Percentiles rank a stretch among this genome's conserved stretches.
Evolutionary conservation across 352 stramenopile species (phyloP).

Genomic region (Phytophthora sansomeana): DNA sequence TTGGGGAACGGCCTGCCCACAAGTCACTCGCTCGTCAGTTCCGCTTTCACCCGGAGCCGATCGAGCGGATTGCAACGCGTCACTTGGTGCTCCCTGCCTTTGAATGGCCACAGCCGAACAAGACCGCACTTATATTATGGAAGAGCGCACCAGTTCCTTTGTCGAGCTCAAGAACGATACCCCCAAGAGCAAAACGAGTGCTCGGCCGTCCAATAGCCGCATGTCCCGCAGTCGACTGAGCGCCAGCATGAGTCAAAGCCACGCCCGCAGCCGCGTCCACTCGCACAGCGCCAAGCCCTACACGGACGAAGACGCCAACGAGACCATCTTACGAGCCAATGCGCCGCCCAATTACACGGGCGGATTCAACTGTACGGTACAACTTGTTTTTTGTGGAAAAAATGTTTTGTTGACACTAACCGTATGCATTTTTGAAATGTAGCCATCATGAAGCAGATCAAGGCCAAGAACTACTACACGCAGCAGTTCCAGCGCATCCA

Average conservation of each 20-base stretch:
- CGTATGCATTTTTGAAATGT: conserved; percentile 3
- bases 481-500: conserved; percentile 84
- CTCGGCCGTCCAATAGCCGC: conserved; percentile 12
- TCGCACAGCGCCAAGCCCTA: conserved; percentile 47
- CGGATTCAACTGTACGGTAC: conserved; percentile 53
- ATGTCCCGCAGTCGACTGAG: conserved; percentile 38
- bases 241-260: conserved; percentile 38
- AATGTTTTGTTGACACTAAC: background rate
- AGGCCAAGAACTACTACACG: conserved; percentile 81
- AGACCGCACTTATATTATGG: conserved; percentile 46
- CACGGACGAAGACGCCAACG: conserved; percentile 67
- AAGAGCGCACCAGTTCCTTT: conserved; percentile 64
- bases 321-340: conserved; percentile 74
- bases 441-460: conserved; percentile 86
- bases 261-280: conserved; percentile 32
- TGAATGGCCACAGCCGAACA: conserved; percentile 33
- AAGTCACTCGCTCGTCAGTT: conserved; percentile 19
- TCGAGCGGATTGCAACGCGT: background rate
- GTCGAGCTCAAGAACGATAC: conserved; percentile 51
- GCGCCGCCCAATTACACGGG: conserved; percentile 69
- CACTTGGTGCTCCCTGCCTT: background rate
- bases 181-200: conserved; percentile 19
- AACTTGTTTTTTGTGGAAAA: background rate
- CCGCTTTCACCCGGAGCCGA: conserved; percentile 6
- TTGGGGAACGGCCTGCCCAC: conserved; percentile 18